Conservation (phyloP, 345 rosid species). For the Raphanus sativus region DNA sequence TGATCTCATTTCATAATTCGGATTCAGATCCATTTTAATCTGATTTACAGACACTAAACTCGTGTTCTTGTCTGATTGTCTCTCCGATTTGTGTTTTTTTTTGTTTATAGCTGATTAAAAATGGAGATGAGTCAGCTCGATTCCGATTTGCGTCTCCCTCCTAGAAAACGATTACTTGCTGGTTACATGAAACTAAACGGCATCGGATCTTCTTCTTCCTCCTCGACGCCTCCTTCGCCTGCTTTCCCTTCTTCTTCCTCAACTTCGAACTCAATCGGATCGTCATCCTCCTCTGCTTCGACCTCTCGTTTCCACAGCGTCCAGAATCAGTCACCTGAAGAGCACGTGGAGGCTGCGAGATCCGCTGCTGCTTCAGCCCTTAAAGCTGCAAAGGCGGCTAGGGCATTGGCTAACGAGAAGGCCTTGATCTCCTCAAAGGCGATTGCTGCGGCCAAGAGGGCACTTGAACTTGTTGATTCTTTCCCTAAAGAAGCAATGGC, state of each 20-base stretch:
- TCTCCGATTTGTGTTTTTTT: slow-evolving; percentile 19
- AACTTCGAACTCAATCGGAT: slow-evolving; percentile 35
- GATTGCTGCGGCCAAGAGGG: slow-evolving; percentile 67
- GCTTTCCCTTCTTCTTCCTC: slow-evolving; percentile 38
- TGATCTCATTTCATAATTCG: slow-evolving; percentile 1
- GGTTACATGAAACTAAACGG: slow-evolving; percentile 79
- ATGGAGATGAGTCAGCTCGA: slow-evolving; percentile 87
- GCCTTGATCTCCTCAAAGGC: slow-evolving; percentile 79
- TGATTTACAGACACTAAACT: slow-evolving; percentile 4
- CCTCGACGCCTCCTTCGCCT: slow-evolving; percentile 19
- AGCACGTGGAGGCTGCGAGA: slow-evolving; percentile 62
- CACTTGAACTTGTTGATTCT: slow-evolving; percentile 68
- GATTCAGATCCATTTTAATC: neutral
- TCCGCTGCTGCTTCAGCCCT: slow-evolving; percentile 60
- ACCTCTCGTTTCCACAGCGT: slow-evolving; percentile 38
- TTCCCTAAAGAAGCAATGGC: slow-evolving; percentile 41
- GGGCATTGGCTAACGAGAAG: slow-evolving; percentile 76
- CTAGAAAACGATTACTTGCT: slow-evolving; percentile 85
- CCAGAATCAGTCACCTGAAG: slow-evolving; percentile 61
- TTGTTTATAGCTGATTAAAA: slow-evolving; percentile 8
- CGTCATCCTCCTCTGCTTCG: slow-evolving; percentile 41
- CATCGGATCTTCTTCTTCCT: slow-evolving; percentile 40
- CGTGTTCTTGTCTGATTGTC: slow-evolving; percentile 1
- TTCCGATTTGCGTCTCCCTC: slow-evolving; percentile 88
- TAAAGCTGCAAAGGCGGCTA: slow-evolving; percentile 69